Base-by-base conservation (phyloP, 345 rosid species). In the Aquilaria malaccensis region DNA sequence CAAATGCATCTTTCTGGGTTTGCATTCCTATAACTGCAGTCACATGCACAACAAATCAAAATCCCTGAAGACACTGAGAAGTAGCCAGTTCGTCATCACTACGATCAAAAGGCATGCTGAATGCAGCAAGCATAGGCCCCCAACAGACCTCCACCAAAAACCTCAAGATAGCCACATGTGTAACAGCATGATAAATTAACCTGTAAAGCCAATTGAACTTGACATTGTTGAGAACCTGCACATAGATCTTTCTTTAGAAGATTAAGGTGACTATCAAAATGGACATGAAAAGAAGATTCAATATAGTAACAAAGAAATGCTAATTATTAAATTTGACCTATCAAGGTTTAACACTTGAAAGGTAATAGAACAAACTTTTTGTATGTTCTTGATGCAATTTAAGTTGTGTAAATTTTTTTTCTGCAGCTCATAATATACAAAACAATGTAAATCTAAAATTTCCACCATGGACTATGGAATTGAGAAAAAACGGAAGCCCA, bases 141-240 rank as follows among this genome's bases (percentile, higher is more conserved):
- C 97, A 90, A 74, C 90, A 87, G 74, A 83, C 97, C 82, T 90
- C 97, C 63, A 87, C 82, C 95, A 90, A 87, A 74, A 90, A 90
- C 81, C 95, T 83, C 81, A 90, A 74, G 62, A 90, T 83, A 63
- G 79, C 80, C 61, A 77, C 77, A 74, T 90, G 90, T 54, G 86
- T 83, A 43, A 87, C 88, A 59, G 78, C 77, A 69, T 83, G 88
- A 81, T 87, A 90, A 30, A 79, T 72, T 67, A 92, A 82, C 79
- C 95, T 87, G 83, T 67, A 72, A 64, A 51, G 59, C 15, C 56
- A 65, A 48, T 48, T 33, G 14, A 59, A 50, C 58, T 51, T 10
- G 33, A 30, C 33, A 56, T 33, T 10, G 30, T 31, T 45, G 31
- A 55, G 30, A 61, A 33, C 50, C 9, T 56, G 13, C 37, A 57